Evolutionary conservation across 2,329 filamentous ascomycete species (phyloP).

Genomic region (Tolypocladium tropicale): DNA sequence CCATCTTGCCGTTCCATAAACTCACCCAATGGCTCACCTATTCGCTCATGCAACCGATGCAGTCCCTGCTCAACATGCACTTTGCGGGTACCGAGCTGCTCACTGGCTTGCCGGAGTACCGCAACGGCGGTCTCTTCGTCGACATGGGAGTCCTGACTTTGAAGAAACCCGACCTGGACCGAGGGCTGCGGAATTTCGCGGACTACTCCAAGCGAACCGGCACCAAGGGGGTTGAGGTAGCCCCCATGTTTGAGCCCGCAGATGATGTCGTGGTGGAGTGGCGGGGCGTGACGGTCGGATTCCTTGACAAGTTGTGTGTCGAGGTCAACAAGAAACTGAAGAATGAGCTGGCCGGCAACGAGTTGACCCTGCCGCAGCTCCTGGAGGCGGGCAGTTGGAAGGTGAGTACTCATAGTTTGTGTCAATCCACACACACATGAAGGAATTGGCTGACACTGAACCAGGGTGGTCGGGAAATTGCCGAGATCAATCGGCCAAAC

Average conservation of each 20-base stretch:
- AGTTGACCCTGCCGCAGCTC: conserved; percentile 76
- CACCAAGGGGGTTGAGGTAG: conserved; percentile 46
- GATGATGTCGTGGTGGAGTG: conserved; percentile 56
- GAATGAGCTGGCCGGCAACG: conserved; percentile 51
- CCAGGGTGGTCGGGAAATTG: conserved; percentile 85
- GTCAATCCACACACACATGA: too few species aligned
- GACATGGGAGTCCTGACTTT: conserved; percentile 73
- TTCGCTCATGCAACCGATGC: conserved; percentile 87
- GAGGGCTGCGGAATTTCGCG: conserved; percentile 53
- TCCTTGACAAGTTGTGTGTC: conserved; percentile 43
- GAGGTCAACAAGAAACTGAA: conserved; percentile 55
- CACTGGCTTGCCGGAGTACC: conserved; percentile 83
- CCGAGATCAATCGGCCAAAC: conserved; percentile 89
- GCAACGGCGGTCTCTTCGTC: conserved; percentile 82
- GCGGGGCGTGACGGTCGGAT: conserved; percentile 52
- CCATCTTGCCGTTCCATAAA: conserved; percentile 85
- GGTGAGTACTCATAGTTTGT: conserved; percentile 41
- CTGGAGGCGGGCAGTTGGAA: conserved; percentile 97
- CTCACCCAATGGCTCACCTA: conserved; percentile 92
- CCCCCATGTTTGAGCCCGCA: conserved; percentile 47
- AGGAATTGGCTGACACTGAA: not conserved
- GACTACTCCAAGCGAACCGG: conserved; percentile 64
- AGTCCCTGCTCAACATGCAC: conserved; percentile 66
- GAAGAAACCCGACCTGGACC: conserved; percentile 57
- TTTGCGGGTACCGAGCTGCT: conserved; percentile 74